Base-by-base conservation (phyloP, 306 rosid genomes). In the Fagus crenata region DNA sequence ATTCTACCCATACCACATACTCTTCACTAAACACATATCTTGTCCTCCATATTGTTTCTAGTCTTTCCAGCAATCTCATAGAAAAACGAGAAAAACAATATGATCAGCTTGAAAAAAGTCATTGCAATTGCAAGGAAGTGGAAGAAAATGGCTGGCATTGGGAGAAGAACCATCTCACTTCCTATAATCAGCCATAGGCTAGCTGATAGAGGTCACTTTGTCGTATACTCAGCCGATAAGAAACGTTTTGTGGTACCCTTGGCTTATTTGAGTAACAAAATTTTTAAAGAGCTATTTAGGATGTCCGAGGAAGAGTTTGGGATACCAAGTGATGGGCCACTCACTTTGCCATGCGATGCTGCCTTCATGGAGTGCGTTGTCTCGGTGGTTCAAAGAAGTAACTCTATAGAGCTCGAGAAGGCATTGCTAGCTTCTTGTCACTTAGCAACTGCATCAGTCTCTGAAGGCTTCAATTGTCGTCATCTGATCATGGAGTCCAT, bases 131-230 rank as follows among this genome's bases (percentile, higher is more conserved):
- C 77, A 5, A 82, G 76, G 55, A 82, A 74, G 76, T 82, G 86
- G 86, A 72, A 61, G 70, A 78, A 71, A 67, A 17, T 78, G 70
- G 82, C 80, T 2, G 77, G 74, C 43, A 63, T 78, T 11, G 55
- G 77, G 18, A 69, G 75, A 18, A 69, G 67, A 69, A 22, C 31
- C 9, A 73, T 82, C 64, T 69, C 86, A 2, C 39, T 53, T 54
- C 86, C 82, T 33, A 69, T 67, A 77, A 58, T 22, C 4, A 67
- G 31, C 43, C 35, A 32, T 18, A 58, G 65, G 63, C 18, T 59
- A 18, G 80, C 82, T 40, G 54, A 78, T 7, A 78, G 78, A 37
- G 86, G 86, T 54, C 86, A 82, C 39, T 82, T 82, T 35, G 86
- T 78, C 12, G 82, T 74, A 9, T 82, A 82, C 56, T 69, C 74